Evolutionary conservation across 305 asterid genomes (phyloP), one percentile per base, ranked within the genome.

Genomic region (Striga hermonthica): DNA sequence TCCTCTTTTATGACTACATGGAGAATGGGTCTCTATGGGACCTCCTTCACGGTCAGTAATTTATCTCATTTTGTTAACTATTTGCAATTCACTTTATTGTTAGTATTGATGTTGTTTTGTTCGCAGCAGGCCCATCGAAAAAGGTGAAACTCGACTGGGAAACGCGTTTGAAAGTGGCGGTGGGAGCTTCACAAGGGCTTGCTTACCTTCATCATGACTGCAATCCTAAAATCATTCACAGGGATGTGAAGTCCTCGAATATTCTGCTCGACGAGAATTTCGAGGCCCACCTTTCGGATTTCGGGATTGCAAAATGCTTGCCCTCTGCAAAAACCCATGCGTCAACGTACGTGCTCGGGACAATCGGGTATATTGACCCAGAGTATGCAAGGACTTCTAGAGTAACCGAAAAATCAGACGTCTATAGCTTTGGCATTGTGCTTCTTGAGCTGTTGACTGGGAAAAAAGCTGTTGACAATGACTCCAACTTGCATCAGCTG

Each of bases 11-110:
- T 11, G 99, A 94, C 65, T 91, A 85, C 83, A 91, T 94, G 99
- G 91, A 83, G 61, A 94, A 94, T 76, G 98, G 99, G 10, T 94
- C 99, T 15, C 96, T 94, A 16, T 94, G 99, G 99, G 98, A 91
- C 81, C 99, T 91, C 66, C 96, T 94, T 74, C 99, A 94, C 74
- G 96, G 99, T 90, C 14, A 64, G 90, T 74, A 48, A 48, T 5
- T 48, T 48, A 10, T 12, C 31, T 22, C 31, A 22, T 1, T 48
- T n/a, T 16, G 16, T 48, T 16, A 48, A n/a, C 31, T 22, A 0
- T 22, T 22, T 2, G 31, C 31, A 22, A 22, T 22, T 22, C 31
- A 22, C 31, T 22, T 22, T 22, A 22, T 48, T 48, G 14, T 5
- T 2, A 12, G 54, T n/a, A 48, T 12, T 4, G 11, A 48, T n/a